A percentile compares a stretch with the other conserved stretches of the same genome.
Evolutionary conservation across 352 stramenopile species (phyloP).

Genomic region (Hyaloperonospora arabidopsidis): DNA sequence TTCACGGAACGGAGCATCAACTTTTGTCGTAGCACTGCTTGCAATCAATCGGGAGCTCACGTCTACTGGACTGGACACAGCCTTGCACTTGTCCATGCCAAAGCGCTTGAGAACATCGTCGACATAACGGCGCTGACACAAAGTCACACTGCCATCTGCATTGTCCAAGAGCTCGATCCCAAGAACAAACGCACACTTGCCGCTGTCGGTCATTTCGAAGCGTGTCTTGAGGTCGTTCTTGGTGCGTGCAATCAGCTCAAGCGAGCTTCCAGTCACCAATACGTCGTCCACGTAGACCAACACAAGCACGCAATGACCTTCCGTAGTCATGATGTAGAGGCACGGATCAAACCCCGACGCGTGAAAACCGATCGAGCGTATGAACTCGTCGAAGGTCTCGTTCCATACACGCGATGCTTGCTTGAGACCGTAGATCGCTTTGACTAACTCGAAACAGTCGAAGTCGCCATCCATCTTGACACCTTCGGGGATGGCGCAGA

Average conservation of each 20-base stretch:
- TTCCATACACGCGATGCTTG: conserved; percentile 12
- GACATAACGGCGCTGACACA: conserved; percentile 17
- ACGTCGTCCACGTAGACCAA: conserved; percentile 20
- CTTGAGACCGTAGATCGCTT: conserved; percentile 10
- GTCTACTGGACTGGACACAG: conserved; percentile 7
- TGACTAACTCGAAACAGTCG: conserved; percentile 7
- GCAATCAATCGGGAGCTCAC: conserved; percentile 1
- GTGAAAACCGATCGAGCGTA: neutral
- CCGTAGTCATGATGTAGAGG: conserved; percentile 16
- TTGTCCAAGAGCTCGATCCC: conserved; percentile 13
- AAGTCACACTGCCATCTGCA: conserved; percentile 9
- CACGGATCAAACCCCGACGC: neutral
- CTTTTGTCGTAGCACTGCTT: conserved; percentile 6
- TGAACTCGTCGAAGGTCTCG: conserved; percentile 5
- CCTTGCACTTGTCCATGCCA: conserved; percentile 17
- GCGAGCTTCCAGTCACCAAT: conserved; percentile 12
- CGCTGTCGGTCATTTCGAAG: conserved; percentile 24
- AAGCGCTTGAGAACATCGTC: conserved; percentile 23
- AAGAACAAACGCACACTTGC: conserved; percentile 20
- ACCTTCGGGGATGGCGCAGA: neutral
- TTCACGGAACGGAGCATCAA: conserved; percentile 12
- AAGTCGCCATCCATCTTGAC: neutral
- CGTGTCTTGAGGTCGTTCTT: conserved; percentile 16
- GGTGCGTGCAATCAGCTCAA: conserved; percentile 5
- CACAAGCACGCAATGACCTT: conserved; percentile 9